Base-by-base conservation (phyloP, 2,329 filamentous ascomycete genomes). In the Fusarium subglutinans region DNA sequence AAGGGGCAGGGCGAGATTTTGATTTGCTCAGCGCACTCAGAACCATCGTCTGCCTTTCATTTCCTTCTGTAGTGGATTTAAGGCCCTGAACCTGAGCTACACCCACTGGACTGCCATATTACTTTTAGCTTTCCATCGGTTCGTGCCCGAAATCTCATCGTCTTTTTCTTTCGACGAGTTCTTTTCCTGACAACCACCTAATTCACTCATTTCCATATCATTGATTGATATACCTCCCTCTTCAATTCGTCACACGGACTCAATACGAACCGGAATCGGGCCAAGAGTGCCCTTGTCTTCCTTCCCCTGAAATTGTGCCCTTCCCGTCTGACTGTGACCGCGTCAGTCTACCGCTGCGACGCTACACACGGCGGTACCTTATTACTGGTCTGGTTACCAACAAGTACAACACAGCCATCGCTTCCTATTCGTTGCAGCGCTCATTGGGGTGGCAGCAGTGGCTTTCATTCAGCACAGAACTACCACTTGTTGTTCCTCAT, bases 41-140 rank as follows among this genome's bases (percentile, higher is more conserved):
- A 48, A 41, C 66, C 69, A 67, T 53, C 64, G 67, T 57, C 47
- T 47, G 60, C 72, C 69, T 69, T 75, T 78, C 76, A 78, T 78
- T 78, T 78, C 76, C 68, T 55, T 37, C 37, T 47, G 13, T 15
- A 22, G 45, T 61, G 33, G 24, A 62, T 33, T 63, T 40, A 22
- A 57, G 56, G 61, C 55, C 66, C 66, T 72, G 63, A 45, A 63
- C 44, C 51, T 62, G 50, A 54, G 24, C 28, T 24, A 53, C 54
- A 48, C 14, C 18, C 50, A 40, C 59, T 22, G 50, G 28, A 17
- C 45, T 13, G 22, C 20, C 24, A 37, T 24, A 38, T 48, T 58
- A 35, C 33, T 48, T 58, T 48, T 58, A 59, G 30, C 28, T 58
- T 54, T 20, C 20, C 41, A 45, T 56, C 54, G 61, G 38, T 24